Evolutionary conservation across 1,139 yeast species (phyloP).

Genomic region (Meyerozyma elateridarum): DNA sequence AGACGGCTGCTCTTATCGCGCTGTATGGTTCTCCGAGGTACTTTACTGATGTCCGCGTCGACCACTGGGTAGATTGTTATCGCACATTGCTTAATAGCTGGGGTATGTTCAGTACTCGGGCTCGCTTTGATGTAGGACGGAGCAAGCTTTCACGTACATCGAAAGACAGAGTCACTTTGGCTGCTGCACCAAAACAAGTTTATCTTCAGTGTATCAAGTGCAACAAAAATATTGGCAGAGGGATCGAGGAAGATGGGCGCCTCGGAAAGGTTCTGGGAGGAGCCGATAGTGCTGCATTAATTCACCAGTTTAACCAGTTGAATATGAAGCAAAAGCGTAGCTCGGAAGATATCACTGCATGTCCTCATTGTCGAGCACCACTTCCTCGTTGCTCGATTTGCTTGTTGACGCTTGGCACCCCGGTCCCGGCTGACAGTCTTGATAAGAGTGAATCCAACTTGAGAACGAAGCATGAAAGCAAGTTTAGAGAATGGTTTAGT

Average conservation of each 20-base stretch:
- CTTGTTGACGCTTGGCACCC: slow-evolving; percentile 72
- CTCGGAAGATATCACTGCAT: slow-evolving; percentile 36
- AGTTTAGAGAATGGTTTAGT: slow-evolving; percentile 73
- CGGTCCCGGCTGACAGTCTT: slow-evolving; percentile 42
- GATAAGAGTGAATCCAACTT: slow-evolving; percentile 13
- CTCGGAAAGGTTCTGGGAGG: slow-evolving; percentile 1
- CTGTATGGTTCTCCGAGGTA: slow-evolving; percentile 82
- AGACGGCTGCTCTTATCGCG: slow-evolving; percentile 81
- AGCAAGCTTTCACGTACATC: slow-evolving; percentile 56
- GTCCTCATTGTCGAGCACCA: slow-evolving; percentile 88
- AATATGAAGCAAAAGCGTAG: slow-evolving; percentile 16
- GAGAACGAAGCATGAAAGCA: slow-evolving; percentile 24
- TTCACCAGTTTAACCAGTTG: slow-evolving; percentile 38
- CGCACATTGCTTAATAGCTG: slow-evolving; percentile 76
- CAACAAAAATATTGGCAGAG: slow-evolving; percentile 57
- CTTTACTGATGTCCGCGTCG: slow-evolving; percentile 65
- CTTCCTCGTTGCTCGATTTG: slow-evolving; percentile 91
- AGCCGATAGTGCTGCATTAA: slow-evolving; percentile 22
- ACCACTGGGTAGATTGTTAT: slow-evolving; percentile 75
- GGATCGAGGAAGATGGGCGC: too few relatives aligned
- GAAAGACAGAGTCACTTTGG: slow-evolving; percentile 43
- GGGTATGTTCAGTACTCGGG: slow-evolving; percentile 73
- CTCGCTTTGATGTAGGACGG: slow-evolving; percentile 79
- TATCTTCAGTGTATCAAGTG: slow-evolving; percentile 78
- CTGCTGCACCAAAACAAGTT: slow-evolving; percentile 67